Percentiles rank a stretch among this genome's conserved stretches.
These are phyloP conservation scores for Pilaira anomala DNA, from an alignment of 192 early-diverging fungal genomes.

Conservation along the genomic window DNA sequence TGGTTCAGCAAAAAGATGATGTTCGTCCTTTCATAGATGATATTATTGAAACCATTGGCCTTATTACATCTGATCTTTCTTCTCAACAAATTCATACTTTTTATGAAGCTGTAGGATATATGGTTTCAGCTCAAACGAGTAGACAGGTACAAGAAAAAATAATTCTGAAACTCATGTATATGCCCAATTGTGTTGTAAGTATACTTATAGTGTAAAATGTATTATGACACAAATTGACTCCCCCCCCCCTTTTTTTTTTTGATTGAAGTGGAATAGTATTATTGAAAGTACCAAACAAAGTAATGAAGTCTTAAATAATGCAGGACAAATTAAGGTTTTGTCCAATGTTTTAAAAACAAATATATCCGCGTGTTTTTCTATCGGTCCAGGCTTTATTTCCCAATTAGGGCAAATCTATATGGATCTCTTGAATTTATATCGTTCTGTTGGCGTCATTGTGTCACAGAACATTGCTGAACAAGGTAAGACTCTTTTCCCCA, in stretches of 20 bases:
- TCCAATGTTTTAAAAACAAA: conserved; percentile 95
- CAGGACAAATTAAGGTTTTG: conserved; percentile 86
- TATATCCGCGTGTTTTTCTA: conserved; percentile 82
- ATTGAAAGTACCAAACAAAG: conserved; percentile 66
- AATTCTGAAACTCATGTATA: conserved; percentile 82
- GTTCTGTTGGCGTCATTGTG: conserved; percentile 82
- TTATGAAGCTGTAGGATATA: conserved; percentile 98
- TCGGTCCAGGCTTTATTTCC: conserved; percentile 82
- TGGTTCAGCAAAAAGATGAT: conserved; percentile 88
- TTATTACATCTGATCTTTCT: conserved; percentile 85
- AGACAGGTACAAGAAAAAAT: conserved; percentile 73
- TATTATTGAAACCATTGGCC: conserved; percentile 75
- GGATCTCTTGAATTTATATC: conserved; percentile 90
- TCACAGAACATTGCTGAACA: conserved; percentile 70
- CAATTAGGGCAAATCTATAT: conserved; percentile 90
- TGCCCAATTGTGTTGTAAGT: conserved; percentile 78
- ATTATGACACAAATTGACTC: neutral
- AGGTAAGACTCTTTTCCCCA: conserved; percentile 41
- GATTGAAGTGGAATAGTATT: conserved; percentile 70
- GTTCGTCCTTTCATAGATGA: conserved; percentile 92
- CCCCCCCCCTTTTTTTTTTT: neutral
- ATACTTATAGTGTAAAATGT: neutral
- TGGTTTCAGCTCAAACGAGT: conserved; percentile 92
- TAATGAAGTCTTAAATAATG: conserved; percentile 64
- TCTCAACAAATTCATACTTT: conserved; percentile 96